Evolutionary conservation across 441 rosid genomes (phyloP).

Genomic region (Populus hybrid): DNA sequence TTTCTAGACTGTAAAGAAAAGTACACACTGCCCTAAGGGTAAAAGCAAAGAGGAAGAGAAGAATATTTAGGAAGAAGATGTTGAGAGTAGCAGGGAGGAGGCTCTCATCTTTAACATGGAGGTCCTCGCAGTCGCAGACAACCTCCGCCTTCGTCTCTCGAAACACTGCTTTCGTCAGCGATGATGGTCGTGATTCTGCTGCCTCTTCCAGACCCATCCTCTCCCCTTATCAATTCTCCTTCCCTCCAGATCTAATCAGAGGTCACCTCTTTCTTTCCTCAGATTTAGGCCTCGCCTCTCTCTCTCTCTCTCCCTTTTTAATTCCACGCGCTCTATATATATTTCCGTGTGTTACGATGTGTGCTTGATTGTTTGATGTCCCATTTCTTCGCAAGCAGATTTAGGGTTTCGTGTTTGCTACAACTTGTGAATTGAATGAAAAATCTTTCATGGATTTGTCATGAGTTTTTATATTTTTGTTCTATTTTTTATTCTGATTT

Average conservation of each 20-base stretch:
- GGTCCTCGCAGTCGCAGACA: conserved; percentile 30
- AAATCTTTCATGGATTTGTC: background rate
- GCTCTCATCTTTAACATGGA: conserved; percentile 44
- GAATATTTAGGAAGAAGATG: conserved; percentile 33
- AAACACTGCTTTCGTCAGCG: conserved; percentile 19
- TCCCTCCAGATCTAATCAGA: conserved; percentile 38
- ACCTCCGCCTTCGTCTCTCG: conserved; percentile 37
- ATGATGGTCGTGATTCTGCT: conserved; percentile 21
- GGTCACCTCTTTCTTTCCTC: conserved; percentile 19
- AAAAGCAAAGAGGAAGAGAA: background rate
- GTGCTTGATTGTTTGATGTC: background rate
- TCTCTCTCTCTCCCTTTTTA: background rate
- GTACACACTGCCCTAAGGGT: background rate
- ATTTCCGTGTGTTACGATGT: background rate
- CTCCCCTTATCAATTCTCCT: conserved; percentile 11
- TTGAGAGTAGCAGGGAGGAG: conserved; percentile 77
- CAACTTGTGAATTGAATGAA: background rate
- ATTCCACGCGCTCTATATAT: background rate
- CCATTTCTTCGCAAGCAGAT: background rate
- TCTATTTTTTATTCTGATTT: background rate
- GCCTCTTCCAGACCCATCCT: conserved; percentile 29
- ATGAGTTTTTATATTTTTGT: background rate
- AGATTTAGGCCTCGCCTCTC: background rate
- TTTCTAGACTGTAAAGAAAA: background rate
- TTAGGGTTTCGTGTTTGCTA: background rate